Base-by-base conservation (phyloP, 1,284 basidiomycete species). In the Phlebopus sp. region DNA sequence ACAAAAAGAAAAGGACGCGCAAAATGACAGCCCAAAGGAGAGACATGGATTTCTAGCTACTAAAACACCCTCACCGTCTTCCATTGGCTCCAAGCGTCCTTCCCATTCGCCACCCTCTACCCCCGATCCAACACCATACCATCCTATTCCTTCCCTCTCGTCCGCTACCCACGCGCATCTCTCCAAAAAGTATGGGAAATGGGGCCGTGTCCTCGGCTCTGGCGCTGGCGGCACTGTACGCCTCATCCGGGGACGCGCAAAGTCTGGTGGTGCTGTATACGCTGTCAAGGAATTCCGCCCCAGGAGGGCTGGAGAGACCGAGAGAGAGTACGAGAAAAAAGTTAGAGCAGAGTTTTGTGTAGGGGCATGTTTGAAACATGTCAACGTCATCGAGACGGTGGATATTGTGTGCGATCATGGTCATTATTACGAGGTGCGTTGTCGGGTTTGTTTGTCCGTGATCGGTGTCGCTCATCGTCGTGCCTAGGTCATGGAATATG, bases 251-350 rank as follows among this genome's bases (percentile, higher is more conserved):
- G 86, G 86, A 49, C 81, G 76, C 59, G 70, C 65, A 55, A 95
- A 94, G 76, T 80, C 79, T 27, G 90, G 90, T 38, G 86, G 87
- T 17, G 77, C 79, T 40, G 86, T 93, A 40, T 99, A 90, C 68
- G 97, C 97, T 39, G 97, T 97, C 59, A 99, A 99, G 70, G 93
- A 98, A 75, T 98, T 99, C 67, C 79, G 96, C 41, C 88, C 93
- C 40, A 90, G 92, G 59, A 79, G 93, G 52, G 69, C 78, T 3
- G 92, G 91, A 35, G 96, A 99, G 75, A 81, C 78, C 17, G 92
- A 96, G 68, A 92, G 93, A 71, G 96, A 98, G 73, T 99, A 98
- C 68, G 92, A 97, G 81, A 95, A 97, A 76, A 98, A 99, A 74
- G 89, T 98, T 52, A 97, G 95, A 2, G 95, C 96, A 39, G 96